Conservation (phyloP, 768 basidiomycete genomes). For the Thelephora aurantiotincta region DNA sequence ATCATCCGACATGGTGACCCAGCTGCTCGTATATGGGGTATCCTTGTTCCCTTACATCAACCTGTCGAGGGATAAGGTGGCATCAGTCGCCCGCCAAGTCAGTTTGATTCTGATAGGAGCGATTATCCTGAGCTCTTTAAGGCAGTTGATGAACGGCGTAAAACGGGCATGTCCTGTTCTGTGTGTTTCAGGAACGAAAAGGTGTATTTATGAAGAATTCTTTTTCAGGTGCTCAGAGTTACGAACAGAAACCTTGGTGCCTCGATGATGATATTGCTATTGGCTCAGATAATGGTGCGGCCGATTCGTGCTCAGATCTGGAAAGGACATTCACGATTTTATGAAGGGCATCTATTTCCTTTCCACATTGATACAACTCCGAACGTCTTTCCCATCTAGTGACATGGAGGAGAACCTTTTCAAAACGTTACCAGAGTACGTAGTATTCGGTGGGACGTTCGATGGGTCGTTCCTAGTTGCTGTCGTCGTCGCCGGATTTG, state of each 20-base stretch:
- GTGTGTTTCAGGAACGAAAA: neutral
- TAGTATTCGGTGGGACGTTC: conserved; percentile 61
- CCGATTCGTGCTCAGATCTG: neutral
- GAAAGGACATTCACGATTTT: neutral
- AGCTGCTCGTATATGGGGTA: conserved; percentile 25
- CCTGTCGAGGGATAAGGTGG: conserved; percentile 19
- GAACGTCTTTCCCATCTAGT: conserved; percentile 57
- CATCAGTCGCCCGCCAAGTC: conserved; percentile 34
- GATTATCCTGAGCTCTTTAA: conserved; percentile 62
- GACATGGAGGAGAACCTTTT: conserved; percentile 36
- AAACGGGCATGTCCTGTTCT: conserved; percentile 30
- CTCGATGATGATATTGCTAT: conserved; percentile 59
- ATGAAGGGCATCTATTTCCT: conserved; percentile 69
- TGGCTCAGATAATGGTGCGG: conserved; percentile 74
- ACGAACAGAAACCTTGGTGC: conserved; percentile 59
- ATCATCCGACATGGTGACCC: conserved; percentile 30
- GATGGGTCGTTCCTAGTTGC: conserved; percentile 58
- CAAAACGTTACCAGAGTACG: conserved; percentile 56
- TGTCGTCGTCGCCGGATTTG: conserved; percentile 30
- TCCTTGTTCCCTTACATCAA: conserved; percentile 24
- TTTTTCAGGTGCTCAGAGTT: conserved; percentile 37
- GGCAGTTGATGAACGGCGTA: conserved; percentile 55
- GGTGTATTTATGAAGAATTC: neutral
- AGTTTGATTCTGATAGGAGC: conserved; percentile 62
- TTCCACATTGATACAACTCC: conserved; percentile 70